Base-by-base conservation (phyloP, 371 early-diverging fungal genomes). In the Parasitella parasitica region DNA sequence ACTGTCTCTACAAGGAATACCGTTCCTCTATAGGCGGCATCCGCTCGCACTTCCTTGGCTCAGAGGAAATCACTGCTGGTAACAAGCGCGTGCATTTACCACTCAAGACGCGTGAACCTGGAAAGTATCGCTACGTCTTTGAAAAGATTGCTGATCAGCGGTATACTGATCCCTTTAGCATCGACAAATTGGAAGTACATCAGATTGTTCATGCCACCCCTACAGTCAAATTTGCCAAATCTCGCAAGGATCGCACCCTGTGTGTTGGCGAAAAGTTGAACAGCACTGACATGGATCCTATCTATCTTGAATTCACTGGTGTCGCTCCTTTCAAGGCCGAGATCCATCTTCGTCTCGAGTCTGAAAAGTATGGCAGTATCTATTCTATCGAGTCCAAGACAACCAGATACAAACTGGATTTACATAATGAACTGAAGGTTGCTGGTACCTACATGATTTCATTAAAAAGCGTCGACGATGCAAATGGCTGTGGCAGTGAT, bases 181-280 rank as follows among this genome's bases (percentile, higher is more conserved):
- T 70, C 2, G 43, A 53, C 2, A 48, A 56, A 0, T 54, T 69
- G 12, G 58, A 74, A 26, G 53, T 72, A 2, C 75, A 80, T 49
- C 82, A 84, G 54, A 64, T 43, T 1, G 82, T 84, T 0, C 61
- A 77, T 50, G 61, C 73, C 15, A 64, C 55, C 11, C 82, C 84
- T 9, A 76, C 65, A 24, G 81, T 79, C 20, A 61, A 66, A 9
- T 84, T 80, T 41, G 22, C 60, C 1, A 37, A 54, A 13, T 22
- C 51, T 20, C 48, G 60, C 18, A 58, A 61, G 11, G 67, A 63
- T 7, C 73, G 70, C 18, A 67, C 63, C 6, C 57, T 78, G 26
- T 84, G 84, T 59, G 82, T 84, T n/a, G 82, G 79, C 7, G 74
- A 78, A 15, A 55, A 66, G 2, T 54, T 81, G 7, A 55, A 52